Conservation (phyloP, 1,139 yeast species). For the Geotrichum australiense region DNA sequence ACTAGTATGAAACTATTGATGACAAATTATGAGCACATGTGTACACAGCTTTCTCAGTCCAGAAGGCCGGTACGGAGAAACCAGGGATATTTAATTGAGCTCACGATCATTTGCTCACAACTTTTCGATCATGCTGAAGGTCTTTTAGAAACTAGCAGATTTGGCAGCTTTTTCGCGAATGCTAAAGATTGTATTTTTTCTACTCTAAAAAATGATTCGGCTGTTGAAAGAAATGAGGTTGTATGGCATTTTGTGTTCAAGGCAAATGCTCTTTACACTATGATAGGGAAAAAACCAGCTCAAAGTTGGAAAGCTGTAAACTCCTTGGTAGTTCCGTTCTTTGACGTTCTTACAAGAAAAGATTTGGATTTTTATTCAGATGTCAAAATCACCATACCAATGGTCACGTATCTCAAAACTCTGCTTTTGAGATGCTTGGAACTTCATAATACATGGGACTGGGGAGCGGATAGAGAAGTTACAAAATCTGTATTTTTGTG, state of each 20-base stretch:
- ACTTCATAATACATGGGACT: slow-evolving; percentile 11
- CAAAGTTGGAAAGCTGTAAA: slow-evolving; percentile 14
- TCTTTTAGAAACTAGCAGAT: background rate
- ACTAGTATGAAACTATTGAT: slow-evolving; percentile 5
- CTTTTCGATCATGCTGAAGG: slow-evolving; percentile 4
- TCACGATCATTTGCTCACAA: slow-evolving; percentile 9
- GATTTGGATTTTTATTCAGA: background rate
- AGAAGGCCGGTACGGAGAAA: slow-evolving; percentile 1
- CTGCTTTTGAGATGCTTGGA: slow-evolving; percentile 11
- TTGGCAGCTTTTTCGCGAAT: slow-evolving; percentile 6
- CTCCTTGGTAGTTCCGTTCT: slow-evolving; percentile 10
- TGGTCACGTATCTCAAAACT: slow-evolving; percentile 12
- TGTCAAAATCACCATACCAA: background rate
- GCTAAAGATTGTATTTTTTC: slow-evolving; percentile 5
- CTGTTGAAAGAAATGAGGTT: slow-evolving; percentile 9
- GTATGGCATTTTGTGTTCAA: slow-evolving; percentile 13
- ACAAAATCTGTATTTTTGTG: slow-evolving; percentile 8
- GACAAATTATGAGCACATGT: slow-evolving; percentile 5
- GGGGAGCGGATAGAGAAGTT: slow-evolving; percentile 14
- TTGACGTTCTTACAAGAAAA: slow-evolving; percentile 3
- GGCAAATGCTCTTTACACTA: slow-evolving; percentile 10
- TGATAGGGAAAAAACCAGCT: slow-evolving; percentile 6
- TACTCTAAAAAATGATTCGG: slow-evolving; percentile 1
- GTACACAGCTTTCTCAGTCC: background rate
- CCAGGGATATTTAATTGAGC: slow-evolving; percentile 6